Evolutionary conservation across 495 filamentous ascomycete genomes (phyloP), one percentile per base, ranked within the genome.

Genomic region (Aspergillus bridgeri): DNA sequence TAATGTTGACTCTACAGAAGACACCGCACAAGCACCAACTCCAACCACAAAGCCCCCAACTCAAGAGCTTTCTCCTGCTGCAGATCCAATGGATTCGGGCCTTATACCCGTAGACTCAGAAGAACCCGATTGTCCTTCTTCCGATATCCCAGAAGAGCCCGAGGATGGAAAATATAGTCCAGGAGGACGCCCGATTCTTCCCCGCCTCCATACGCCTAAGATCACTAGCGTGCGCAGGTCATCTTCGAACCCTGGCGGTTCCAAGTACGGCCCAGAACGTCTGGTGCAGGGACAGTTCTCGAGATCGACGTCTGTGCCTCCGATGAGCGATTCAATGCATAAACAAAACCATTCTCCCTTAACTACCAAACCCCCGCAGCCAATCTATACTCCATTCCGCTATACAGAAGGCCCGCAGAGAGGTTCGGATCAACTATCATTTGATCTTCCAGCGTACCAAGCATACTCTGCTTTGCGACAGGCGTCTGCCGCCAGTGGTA

Each of bases 351-450:
- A 75, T 9, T 65, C 68, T 23, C 75, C 75, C 42, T 53, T 76
- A 7, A 58, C 60, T 1, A 70, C 67, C 3, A 74, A 76, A 44
- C 75, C 77, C 33, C 77, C 77, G 6, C 72, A 71, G 29, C 74
- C 77, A 17, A 75, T 77, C 33, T 80, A 81, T 53, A 77, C 72
- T 0, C 75, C 77, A 8, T 78, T 78, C 50, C 72, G 71, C 42
- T 79, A 79, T 49, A 74, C 67, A 0, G 78, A 82, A 59, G 79
- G 75, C 6, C 77, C 75, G 25, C 75, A 79, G 56, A 65, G 75
- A 54, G 74, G 75, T 49, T 78, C 74, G 6, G 76, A 79, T 42
- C 63, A 72, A 25, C 68, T 77, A 2, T 59, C 29, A 19, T 64
- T 78, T 46, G 69, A 68, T 44, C 71, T 69, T 6, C 75, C 75